Evolutionary conservation across 768 basidiomycete genomes (phyloP), one percentile per base, ranked within the genome.

Genomic region (Pleurotus eryngii): DNA sequence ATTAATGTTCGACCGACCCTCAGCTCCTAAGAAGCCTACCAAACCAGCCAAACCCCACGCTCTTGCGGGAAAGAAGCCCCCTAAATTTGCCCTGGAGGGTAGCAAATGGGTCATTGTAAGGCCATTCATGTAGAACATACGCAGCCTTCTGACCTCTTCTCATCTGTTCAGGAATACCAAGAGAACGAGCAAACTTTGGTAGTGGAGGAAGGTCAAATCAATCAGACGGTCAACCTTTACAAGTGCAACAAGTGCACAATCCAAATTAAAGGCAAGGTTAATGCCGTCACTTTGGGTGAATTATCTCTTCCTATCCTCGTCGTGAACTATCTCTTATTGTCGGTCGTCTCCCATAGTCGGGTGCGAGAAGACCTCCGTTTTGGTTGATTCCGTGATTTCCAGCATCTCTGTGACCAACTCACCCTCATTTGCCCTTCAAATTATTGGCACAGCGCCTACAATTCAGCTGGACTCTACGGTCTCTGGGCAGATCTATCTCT

Each of bases 381-480:
- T 98, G 30, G 82, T 98, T 20, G 91, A 96, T 38, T 93, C 91
- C 1, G 92, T 95, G 46, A 92, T 99, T n/a, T 92, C 97, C 14
- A 84, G 88, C 0, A 80, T 99, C 54, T 87, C 89, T 1, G 77
- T 98, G 39, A 98, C 95, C 42, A 87, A 84, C 61, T 97, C 94
- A 0, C 94, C 95, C 1, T 97, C 94, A 1, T 98, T 99, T 76
- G 83, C 86, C 14, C 74, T 98, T 42, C 96, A 99, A 72, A 86
- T 99, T 63, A 91, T 88, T 2, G 96, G 96, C 24, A 75, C 79
- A 1, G 90, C 90, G 30, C 96, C 97, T 1, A 98, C 94, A 62
- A 84, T 99, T 58, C 92, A 95, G 65, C 74, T 99, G 17, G 97
- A 99, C 72, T 87, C 89, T 14, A 96, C 94, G 12, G 97, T 98